Evolutionary conservation across 495 filamentous ascomycete species (phyloP).

Genomic region (Lophium mytilinum): DNA sequence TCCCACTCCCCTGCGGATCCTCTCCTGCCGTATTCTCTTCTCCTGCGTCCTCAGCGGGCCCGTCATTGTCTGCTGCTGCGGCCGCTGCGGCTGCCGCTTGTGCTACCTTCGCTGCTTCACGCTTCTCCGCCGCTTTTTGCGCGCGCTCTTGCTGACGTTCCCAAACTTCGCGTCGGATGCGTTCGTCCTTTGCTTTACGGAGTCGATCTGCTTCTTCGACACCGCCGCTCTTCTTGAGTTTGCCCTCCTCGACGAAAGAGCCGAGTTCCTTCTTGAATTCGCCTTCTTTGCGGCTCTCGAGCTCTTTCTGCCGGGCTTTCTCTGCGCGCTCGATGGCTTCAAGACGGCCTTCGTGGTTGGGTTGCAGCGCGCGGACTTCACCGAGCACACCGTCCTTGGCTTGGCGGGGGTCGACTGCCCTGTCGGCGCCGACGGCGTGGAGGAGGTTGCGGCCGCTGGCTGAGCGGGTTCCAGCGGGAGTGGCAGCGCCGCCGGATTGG

Average conservation of each 20-base stretch:
- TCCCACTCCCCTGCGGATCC: neutral
- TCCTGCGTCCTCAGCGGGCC: neutral
- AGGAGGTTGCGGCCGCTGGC: conserved; percentile 33
- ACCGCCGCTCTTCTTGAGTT: conserved; percentile 89
- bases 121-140: conserved; percentile 20
- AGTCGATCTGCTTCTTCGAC: conserved; percentile 88
- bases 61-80: conserved; percentile 4
- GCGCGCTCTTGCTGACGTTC: conserved; percentile 50
- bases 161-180: conserved; percentile 77
- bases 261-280: conserved; percentile 85
- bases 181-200: conserved; percentile 77
- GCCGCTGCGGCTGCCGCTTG: neutral
- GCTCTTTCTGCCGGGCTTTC: conserved; percentile 75
- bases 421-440: conserved; percentile 52
- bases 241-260: conserved; percentile 81
- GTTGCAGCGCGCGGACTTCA: conserved; percentile 88
- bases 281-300: conserved; percentile 66
- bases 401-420: conserved; percentile 59
- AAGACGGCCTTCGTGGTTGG: conserved; percentile 84
- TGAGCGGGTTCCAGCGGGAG: conserved; percentile 8
- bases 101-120: conserved; percentile 6
- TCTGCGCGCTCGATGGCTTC: conserved; percentile 96
- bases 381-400: conserved; percentile 88
- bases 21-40: neutral
- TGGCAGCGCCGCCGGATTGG: conserved; percentile 33